Base-by-base conservation (phyloP, 2,329 filamentous ascomycete genomes). In the Cercospora sp. region DNA sequence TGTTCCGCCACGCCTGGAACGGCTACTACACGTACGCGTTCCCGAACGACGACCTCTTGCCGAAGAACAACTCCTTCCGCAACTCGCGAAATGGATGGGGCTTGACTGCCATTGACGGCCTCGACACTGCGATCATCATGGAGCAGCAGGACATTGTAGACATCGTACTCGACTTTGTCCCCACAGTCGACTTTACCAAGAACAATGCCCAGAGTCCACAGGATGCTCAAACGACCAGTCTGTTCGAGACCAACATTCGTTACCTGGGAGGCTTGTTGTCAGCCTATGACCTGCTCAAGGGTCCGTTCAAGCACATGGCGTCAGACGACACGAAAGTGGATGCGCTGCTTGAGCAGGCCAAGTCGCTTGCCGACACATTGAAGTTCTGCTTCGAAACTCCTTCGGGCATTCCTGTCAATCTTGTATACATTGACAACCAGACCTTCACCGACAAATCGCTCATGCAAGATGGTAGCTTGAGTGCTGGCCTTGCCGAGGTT, bases 221-320 rank as follows among this genome's bases (percentile, higher is more conserved):
- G 16, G 48, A 63, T 18, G 63, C 63, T 3, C 31, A 64, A 6
- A 65, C 55, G 12, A 69, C 67, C 5, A 94, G 91, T 45, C 80
- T 97, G 6, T 97, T 97, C 75, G 93, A 97, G 80, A 96, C 92
- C 0, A 97, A 92, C 0, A 96, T 97, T 75, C 89, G 93, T 30
- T 96, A 96, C 75, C 81, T 97, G 0, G 93, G 87, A 9, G 93
- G 93, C 16, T 84, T 97, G 74, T 77, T 97, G 8, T 91, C 93
- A 2, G 91, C 84, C 3, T 90, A 91, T 73, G 90, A 92, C 76
- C 84, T 97, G 60, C 81, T 96, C 58, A 89, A 82, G 1, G 91
- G 91, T 0, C 90, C 90, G 0, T 83, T 89, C 18, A 63, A 69
- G 61, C 39, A 65, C 33, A 30, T 69, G 62, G 69, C 39, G 1